Base-by-base conservation (phyloP, 768 basidiomycete genomes). In the Rhodotorula diobovata region DNA sequence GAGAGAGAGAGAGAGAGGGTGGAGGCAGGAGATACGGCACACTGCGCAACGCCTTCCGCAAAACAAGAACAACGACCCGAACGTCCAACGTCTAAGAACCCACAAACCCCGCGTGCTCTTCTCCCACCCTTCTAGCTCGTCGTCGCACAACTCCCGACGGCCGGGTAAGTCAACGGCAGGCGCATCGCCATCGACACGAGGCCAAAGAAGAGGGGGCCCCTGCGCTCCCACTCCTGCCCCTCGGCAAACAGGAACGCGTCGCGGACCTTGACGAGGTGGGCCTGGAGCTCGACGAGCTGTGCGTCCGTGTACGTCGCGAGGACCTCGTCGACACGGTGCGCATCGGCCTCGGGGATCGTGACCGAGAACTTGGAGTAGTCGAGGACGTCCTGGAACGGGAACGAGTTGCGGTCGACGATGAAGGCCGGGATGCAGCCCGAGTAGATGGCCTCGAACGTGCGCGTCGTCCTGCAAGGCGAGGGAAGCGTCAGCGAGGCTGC, bases 401-500 rank as follows among this genome's bases (percentile, higher is more conserved):
- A 80, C 68, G 81, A 77, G 12, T 81, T 77, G 11, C 79, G 79
- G 71, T 83, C 81, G 72, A 81, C 80, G 57, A 81, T 79, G 55
- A 82, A 77, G 50, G 82, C 81, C 28, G 82, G 82, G 39, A 83
- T 83, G 72, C 82, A 83, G 50, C 82, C 82, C 32, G 82, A 80
- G 70, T 79, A 82, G 56, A 83, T 81, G 28, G 80, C 80, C 62
- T 83, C 82, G 72, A 79, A 79, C 8, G 79, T 76, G 20, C 81
- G 79, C 21, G 81, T 79, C 3, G 82, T 79, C 82, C 82, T 82
- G 58, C 77, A 77, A 32, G 39, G 6, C 32, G 9, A 21, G 2
- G n/a, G 18, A 21, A 12, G 10, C 0, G 79, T 78, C 28, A 79
- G 51, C 21, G 15, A 6, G 45, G 45, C 11, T 4, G 9, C 2